Evolutionary conservation across 345 rosid species (phyloP).

Genomic region (Populus deltoides): DNA sequence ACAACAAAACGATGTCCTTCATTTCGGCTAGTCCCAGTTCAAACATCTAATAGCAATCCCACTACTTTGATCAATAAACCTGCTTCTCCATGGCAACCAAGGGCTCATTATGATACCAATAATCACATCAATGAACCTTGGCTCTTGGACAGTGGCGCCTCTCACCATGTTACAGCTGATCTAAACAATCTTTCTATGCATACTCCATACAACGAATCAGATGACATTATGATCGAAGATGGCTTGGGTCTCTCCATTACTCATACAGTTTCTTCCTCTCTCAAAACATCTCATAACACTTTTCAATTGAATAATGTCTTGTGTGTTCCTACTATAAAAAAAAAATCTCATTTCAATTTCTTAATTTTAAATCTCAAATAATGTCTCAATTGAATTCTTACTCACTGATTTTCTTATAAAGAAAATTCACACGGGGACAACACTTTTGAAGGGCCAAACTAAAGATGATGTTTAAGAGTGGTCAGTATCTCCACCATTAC

Average conservation of each 20-base stretch:
- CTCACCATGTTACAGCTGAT: background rate
- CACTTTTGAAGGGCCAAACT: background rate
- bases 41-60: too few relatives aligned
- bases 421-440: too few relatives aligned
- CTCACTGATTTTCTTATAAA: background rate
- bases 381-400: background rate
- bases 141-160: background rate
- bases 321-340: background rate
- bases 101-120: rapidly evolving
- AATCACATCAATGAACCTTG: rapidly evolving
- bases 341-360: too few relatives aligned
- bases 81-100: background rate
- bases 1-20: background rate
- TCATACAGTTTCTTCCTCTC: background rate
- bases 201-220: rapidly evolving
- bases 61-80: too few relatives aligned
- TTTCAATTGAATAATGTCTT: too few relatives aligned
- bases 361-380: background rate
- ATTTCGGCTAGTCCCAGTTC: too few relatives aligned
- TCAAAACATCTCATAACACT: rapidly evolving
- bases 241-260: too few relatives aligned
- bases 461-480: background rate
- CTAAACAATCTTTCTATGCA: background rate
- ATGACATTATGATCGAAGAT: background rate
- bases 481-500: rapidly evolving